A percentile compares a stretch with the other conserved stretches of the same genome.
phyloP scores from a whole-genome alignment of 1,284 basidiomycete species.

The Taiwanofungus camphoratus region DNA sequence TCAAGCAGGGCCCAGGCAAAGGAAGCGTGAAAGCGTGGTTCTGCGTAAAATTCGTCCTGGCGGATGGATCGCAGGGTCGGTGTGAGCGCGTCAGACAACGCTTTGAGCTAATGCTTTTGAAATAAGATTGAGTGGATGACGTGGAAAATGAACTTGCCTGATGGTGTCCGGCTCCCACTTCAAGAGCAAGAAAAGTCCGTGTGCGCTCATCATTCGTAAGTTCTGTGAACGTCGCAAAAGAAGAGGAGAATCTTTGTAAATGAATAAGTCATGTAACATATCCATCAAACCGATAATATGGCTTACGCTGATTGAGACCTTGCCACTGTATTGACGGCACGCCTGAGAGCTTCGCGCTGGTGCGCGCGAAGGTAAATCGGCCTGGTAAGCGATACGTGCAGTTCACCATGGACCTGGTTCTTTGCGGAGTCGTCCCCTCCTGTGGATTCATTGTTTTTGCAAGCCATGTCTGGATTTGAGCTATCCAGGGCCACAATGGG shows the following conservation, averaged over 20 bases:
- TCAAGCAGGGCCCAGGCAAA: conserved; percentile 72
- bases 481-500: conserved; percentile 31
- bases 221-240: conserved; percentile 64
- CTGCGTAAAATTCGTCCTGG: conserved; percentile 67
- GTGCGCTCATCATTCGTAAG: conserved; percentile 77
- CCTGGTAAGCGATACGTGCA: conserved; percentile 73
- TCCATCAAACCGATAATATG: background rate
- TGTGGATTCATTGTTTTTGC: background rate
- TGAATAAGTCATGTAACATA: background rate
- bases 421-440: conserved; percentile 9
- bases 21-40: conserved; percentile 76
- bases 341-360: conserved; percentile 65
- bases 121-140: conserved; percentile 8
- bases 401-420: conserved; percentile 30
- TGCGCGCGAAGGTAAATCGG: conserved; percentile 74
- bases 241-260: conserved; percentile 56
- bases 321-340: conserved; percentile 46
- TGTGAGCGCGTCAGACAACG: conserved; percentile 45
- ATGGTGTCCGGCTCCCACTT: conserved; percentile 71
- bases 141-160: conserved; percentile 41
- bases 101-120: conserved; percentile 58
- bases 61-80: conserved; percentile 51
- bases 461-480: background rate
- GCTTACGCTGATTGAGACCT: conserved; percentile 42
- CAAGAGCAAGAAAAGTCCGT: conserved; percentile 66